Evolutionary conservation across 805 yeast genomes (phyloP).

Genomic region (Phaffomyces opuntiae): DNA sequence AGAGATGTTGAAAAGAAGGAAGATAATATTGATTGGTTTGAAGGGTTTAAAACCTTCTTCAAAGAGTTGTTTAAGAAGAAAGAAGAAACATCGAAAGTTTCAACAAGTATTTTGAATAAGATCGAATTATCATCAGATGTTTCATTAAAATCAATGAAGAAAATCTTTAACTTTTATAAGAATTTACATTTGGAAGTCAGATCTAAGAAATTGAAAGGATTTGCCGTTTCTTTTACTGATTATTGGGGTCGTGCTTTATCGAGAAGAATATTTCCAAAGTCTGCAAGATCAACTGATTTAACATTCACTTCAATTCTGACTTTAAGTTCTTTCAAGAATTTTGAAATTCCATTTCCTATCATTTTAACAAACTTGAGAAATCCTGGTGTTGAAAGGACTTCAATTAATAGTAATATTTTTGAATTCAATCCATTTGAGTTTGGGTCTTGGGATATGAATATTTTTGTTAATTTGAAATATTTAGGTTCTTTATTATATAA

Average conservation of each 20-base stretch:
- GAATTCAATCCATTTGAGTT: slow-evolving; percentile 63
- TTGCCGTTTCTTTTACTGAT: slow-evolving; percentile 53
- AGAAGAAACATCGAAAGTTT: slow-evolving; percentile 10
- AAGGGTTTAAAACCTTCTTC: slow-evolving; percentile 17
- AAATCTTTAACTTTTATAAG: slow-evolving; percentile 40
- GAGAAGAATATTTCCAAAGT: slow-evolving; percentile 35
- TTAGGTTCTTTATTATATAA: slow-evolving; percentile 42
- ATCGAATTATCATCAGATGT: slow-evolving; percentile 16
- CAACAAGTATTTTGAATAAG: slow-evolving; percentile 13
- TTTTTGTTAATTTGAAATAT: slow-evolving; percentile 44
- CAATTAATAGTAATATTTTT: slow-evolving; percentile 37
- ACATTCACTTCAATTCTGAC: slow-evolving; percentile 34
- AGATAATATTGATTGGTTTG: slow-evolving; percentile 14
- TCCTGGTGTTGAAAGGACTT: slow-evolving; percentile 26
- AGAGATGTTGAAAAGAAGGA: slow-evolving; percentile 8
- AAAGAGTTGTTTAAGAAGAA: slow-evolving; percentile 23
- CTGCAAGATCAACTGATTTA: slow-evolving; percentile 28
- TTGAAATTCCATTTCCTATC: slow-evolving; percentile 44
- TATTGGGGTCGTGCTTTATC: slow-evolving; percentile 63
- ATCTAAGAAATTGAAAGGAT: slow-evolving; percentile 45
- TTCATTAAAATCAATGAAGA: slow-evolving; percentile 25
- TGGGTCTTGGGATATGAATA: slow-evolving; percentile 57
- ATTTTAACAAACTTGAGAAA: slow-evolving; percentile 34
- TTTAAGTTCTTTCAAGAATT: slow-evolving; percentile 29
- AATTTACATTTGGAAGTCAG: slow-evolving; percentile 48